Evolutionary conservation across 2,329 filamentous ascomycete species (phyloP).

Genomic region (Cladosporium sphaerospermum): DNA sequence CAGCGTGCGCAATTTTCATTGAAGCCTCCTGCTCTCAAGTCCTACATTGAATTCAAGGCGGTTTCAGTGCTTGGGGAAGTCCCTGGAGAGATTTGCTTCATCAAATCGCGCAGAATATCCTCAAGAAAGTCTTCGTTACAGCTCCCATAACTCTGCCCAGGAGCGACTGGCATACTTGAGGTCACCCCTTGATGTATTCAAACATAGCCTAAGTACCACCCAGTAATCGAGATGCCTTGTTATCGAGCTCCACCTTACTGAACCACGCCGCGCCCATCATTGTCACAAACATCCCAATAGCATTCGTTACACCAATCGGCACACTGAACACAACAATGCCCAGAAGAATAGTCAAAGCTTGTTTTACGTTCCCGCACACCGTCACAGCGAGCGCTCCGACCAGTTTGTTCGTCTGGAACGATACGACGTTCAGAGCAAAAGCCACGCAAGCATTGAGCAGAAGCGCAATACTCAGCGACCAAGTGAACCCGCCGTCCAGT

Average conservation of each 20-base stretch:
- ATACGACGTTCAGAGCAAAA: constrained; percentile 26
- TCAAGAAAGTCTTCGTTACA: no score
- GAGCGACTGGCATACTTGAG: no score
- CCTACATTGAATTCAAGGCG: no score
- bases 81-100: no score
- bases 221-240: constrained; percentile 29
- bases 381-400: constrained; percentile 25
- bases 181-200: no score
- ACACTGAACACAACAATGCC: constrained; percentile 26
- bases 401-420: constrained; percentile 28
- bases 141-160: no score
- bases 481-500: constrained; percentile 14
- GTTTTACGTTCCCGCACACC: constrained; percentile 26
- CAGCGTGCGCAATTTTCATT: no score
- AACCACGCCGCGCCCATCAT: constrained; percentile 53
- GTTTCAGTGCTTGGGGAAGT: no score
- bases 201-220: background rate
- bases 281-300: constrained; percentile 50
- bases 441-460: constrained; percentile 23
- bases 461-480: constrained; percentile 13
- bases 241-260: constrained; percentile 51
- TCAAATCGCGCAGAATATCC: no score
- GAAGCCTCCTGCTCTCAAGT: no score
- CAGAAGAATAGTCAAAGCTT: constrained; percentile 25
- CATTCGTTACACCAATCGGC: constrained; percentile 38